A percentile compares a stretch with the other conserved stretches of the same genome.
Conservation (phyloP, 2,329 filamentous ascomycete species). For the Cytospora leucostoma region DNA sequence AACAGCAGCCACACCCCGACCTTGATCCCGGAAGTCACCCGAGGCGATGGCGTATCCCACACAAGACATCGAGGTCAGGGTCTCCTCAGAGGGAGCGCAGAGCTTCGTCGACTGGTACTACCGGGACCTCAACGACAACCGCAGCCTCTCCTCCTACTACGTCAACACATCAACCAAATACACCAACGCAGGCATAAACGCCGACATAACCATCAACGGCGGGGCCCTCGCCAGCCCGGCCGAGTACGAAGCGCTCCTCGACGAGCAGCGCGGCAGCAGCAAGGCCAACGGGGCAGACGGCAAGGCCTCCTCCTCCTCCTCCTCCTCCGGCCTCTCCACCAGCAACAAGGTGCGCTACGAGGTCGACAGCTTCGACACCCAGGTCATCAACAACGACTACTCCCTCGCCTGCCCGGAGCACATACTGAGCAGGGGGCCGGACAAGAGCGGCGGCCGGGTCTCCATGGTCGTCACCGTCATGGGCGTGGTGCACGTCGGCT, state of each 20-base stretch:
- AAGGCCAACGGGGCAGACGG: constrained; percentile 16
- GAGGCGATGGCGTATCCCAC: constrained; percentile 29
- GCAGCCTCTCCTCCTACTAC: constrained; percentile 69
- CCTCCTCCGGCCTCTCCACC: constrained; percentile 15
- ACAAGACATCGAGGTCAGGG: constrained; percentile 47
- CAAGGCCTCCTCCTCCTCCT: constrained; percentile 32
- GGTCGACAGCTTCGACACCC: constrained; percentile 73
- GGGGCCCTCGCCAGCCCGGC: constrained; percentile 61
- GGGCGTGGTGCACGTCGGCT: constrained; percentile 70
- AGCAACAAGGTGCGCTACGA: constrained; percentile 61
- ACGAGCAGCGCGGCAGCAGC: constrained; percentile 55
- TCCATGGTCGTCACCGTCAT: constrained; percentile 73
- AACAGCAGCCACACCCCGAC: background rate
- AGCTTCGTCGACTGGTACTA: constrained; percentile 76
- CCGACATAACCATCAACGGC: constrained; percentile 81
- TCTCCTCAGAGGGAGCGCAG: constrained; percentile 61
- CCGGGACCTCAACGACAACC: constrained; percentile 64
- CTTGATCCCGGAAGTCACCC: background rate
- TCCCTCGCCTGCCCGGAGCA: constrained; percentile 55
- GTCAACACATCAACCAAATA: constrained; percentile 58
- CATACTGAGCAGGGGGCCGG: constrained; percentile 38
- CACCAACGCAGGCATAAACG: constrained; percentile 49
- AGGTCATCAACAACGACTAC: constrained; percentile 73
- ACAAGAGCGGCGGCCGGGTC: constrained; percentile 60
- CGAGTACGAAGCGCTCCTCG: constrained; percentile 69